Evolutionary conservation across 2,329 filamentous ascomycete genomes (phyloP), one percentile per base, ranked within the genome.

Genomic region (Chrysoporthe puriensis): DNA sequence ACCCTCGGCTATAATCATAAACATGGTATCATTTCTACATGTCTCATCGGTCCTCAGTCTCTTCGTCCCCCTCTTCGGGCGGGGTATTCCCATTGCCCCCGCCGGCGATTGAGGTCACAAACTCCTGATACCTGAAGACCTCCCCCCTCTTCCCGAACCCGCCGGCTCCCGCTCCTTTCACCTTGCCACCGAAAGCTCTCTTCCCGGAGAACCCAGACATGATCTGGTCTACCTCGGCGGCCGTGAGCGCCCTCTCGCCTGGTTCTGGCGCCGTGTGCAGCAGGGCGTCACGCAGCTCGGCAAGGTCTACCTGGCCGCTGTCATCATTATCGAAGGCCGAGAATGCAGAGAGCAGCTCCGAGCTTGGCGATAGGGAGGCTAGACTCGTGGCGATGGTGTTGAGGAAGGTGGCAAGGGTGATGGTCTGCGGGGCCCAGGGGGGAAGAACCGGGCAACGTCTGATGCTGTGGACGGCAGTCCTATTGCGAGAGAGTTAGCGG

Each of bases 281-380:
- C 57, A 99, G 78, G 0, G 95, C 93, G 73, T 96, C 92, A 58
- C 91, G 88, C 70, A 99, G 80, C 78, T 97, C 93, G 0, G 82
- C 86, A 26, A 97, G 81, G 76, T 98, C 94, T 50, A 98, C 89
- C 78, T 97, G 94, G 3, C 96, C 96, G 74, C 92, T 96, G 77
- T 99, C 96, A 71, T 97, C 94, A 70, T 97, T 92, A 75, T 99
- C 96, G 76, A 98, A 98, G 0, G 96, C 96, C 2, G 93, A 93
- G 73, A 99, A 95, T 0, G 96, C 96, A 1, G 94, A 95, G 26
- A 93, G 82, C 11, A 99, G 85, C 76, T 99, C 96, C 18, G 88
- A 86, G 32, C 89, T 87, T 0, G 92, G 90, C 0, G 93, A 96
- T 21, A 98, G 83, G 0, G 89, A 86, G 1, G 88, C 87, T 3